A percentile compares a stretch with the other conserved stretches of the same genome.
phyloP scores from a whole-genome alignment of 176 grass and related monocot species.

The Canna indica region DNA sequence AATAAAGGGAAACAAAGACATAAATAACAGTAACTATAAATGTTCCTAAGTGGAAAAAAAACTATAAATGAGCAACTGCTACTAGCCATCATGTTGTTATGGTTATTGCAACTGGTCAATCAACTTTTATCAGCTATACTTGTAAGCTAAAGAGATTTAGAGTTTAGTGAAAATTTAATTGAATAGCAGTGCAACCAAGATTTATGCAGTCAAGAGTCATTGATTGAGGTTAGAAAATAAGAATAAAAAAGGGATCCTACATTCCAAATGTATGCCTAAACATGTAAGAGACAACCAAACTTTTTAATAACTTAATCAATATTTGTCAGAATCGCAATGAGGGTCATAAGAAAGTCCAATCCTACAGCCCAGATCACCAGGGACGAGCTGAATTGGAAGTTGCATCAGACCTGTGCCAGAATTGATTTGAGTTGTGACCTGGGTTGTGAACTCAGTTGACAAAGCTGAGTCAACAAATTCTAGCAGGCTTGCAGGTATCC shows the following conservation, averaged over 20 bases:
- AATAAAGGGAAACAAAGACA: slow-evolving; percentile 7
- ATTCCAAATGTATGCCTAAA: neutral
- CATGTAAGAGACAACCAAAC: too few species aligned
- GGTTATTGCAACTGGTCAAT: neutral
- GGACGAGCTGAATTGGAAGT: too few species aligned
- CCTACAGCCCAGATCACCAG: too few species aligned
- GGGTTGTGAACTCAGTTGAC: too few species aligned
- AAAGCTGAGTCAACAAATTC: too few species aligned
- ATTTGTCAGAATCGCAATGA: too few species aligned
- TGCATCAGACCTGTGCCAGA: too few species aligned
- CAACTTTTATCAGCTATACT: neutral
- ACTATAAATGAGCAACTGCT: neutral
- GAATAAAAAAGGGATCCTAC: neutral
- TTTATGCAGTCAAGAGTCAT: neutral
- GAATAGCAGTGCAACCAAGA: neutral
- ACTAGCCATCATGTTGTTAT: neutral
- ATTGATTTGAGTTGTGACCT: too few species aligned
- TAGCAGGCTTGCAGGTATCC: too few species aligned
- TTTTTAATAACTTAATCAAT: too few species aligned
- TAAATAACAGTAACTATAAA: neutral
- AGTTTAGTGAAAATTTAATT: neutral
- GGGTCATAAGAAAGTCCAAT: too few species aligned
- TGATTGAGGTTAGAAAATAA: neutral
- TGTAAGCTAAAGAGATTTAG: neutral
- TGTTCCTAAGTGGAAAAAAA: neutral